Percentiles rank a stretch among this genome's conserved stretches.
These are phyloP conservation scores for Trypanosoma boissoni DNA, from an alignment of 208 protist genomes.

Conservation along the genomic window DNA sequence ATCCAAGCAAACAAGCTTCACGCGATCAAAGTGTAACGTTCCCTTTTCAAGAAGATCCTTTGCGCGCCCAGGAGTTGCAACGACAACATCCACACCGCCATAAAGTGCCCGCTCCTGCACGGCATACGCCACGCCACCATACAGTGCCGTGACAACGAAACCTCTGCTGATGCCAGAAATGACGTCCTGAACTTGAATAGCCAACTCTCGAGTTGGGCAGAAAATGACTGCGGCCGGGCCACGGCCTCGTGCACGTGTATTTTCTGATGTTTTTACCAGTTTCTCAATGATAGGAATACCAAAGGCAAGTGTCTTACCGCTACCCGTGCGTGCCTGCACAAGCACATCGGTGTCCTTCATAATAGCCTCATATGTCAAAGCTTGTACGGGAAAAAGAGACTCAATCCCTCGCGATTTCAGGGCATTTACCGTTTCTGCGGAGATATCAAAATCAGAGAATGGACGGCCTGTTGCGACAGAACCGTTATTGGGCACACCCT, in stretches of 20 bases:
- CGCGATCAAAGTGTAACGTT: constrained; percentile 84
- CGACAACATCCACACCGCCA: constrained; percentile 97
- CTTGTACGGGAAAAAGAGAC: constrained; percentile 92
- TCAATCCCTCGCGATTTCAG: constrained; percentile 78
- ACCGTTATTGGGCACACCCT: constrained; percentile 69
- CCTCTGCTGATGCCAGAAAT: constrained; percentile 83
- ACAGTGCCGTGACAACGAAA: constrained; percentile 91
- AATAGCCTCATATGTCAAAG: constrained; percentile 90
- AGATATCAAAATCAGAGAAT: constrained; percentile 84
- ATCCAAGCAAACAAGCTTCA: constrained; percentile 96
- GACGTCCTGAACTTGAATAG: constrained; percentile 97
- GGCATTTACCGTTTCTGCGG: constrained; percentile 59
- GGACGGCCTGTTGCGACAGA: constrained; percentile 52
- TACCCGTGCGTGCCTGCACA: constrained; percentile 91
- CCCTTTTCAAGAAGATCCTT: constrained; percentile 98
- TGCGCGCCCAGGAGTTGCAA: constrained; percentile 98
- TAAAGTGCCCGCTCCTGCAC: constrained; percentile 90
- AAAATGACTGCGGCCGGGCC: constrained; percentile 94
- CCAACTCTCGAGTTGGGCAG: constrained; percentile 98
- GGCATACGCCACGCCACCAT: constrained; percentile 93
- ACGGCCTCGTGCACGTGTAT: constrained; percentile 47
- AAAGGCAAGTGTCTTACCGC: constrained; percentile 95
- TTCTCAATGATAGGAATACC: constrained; percentile 89
- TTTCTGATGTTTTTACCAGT: constrained; percentile 38
- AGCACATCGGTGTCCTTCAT: constrained; percentile 89